These are phyloP conservation scores for Phanerochaete carnosa DNA, from an alignment of 768 basidiomycete genomes.

Conservation along the genomic window DNA sequence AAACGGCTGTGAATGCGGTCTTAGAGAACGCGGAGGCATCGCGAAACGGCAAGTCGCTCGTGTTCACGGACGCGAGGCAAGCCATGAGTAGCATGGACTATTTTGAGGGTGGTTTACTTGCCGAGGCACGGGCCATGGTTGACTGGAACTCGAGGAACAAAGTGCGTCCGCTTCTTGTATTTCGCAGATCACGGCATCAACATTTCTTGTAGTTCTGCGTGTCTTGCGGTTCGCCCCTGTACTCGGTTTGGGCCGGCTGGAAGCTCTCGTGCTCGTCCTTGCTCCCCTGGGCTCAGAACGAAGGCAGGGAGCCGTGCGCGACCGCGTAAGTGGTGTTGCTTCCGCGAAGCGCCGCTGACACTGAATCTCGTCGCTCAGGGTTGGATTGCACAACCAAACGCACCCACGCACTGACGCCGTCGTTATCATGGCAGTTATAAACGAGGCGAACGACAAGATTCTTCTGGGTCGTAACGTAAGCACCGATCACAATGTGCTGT, in stretches of 20 bases:
- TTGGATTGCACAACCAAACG: constrained; percentile 83
- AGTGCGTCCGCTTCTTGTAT: constrained; percentile 35
- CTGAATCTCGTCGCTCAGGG: constrained; percentile 38
- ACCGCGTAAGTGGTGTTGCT: constrained; percentile 53
- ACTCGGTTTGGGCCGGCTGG: constrained; percentile 95
- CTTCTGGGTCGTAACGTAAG: constrained; percentile 84
- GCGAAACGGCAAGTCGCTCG: constrained; percentile 37
- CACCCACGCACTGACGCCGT: constrained; percentile 86
- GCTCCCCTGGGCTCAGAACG: constrained; percentile 70
- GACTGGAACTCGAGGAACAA: constrained; percentile 95
- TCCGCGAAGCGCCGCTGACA: constrained; percentile 1
- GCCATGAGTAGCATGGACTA: constrained; percentile 53
- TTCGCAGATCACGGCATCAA: neutral
- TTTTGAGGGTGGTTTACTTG: constrained; percentile 75
- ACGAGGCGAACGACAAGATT: constrained; percentile 76
- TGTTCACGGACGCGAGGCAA: constrained; percentile 66
- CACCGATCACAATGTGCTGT: constrained; percentile 10
- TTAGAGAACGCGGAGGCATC: constrained; percentile 35
- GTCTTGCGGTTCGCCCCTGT: constrained; percentile 75
- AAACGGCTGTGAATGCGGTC: constrained; percentile 40
- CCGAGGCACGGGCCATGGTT: constrained; percentile 72
- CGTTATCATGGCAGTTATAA: constrained; percentile 86
- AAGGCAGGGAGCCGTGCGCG: constrained; percentile 61
- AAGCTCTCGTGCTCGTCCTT: constrained; percentile 79
- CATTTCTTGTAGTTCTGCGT: constrained; percentile 71